phyloP scores from a whole-genome alignment of 140 eudicot genomes.

The Bidens hawaiensis region DNA sequence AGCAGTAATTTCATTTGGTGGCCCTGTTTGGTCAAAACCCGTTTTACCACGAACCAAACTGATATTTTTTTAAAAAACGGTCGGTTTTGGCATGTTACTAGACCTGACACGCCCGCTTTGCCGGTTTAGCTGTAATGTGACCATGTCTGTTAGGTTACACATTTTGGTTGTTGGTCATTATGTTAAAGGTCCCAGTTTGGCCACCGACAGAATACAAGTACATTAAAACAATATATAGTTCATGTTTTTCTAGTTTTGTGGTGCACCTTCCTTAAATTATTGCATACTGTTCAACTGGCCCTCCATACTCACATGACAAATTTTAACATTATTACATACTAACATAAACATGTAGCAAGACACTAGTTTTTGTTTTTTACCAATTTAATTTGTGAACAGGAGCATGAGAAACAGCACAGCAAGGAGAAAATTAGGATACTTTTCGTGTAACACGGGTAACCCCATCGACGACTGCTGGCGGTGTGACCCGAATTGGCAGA shows the following conservation, averaged over 20 bases:
- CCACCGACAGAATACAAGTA: conserved; percentile 19
- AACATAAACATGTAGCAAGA: background rate
- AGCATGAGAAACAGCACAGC: conserved; percentile 55
- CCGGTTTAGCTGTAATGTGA: conserved; percentile 14
- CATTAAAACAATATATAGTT: background rate
- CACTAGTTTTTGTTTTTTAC: background rate
- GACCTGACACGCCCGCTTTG: background rate
- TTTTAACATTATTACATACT: conserved; percentile 6
- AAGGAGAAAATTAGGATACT: conserved; percentile 72
- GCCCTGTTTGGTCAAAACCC: background rate
- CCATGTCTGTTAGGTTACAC: conserved; percentile 17
- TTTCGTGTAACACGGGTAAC: conserved; percentile 78
- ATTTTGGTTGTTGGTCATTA: conserved; percentile 18
- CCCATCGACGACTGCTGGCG: conserved; percentile 90
- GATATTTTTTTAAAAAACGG: background rate
- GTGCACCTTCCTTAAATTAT: conserved; percentile 9
- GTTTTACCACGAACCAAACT: background rate
- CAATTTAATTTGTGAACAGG: conserved; percentile 33
- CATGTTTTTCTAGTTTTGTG: conserved; percentile 16
- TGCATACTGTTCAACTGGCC: conserved; percentile 13
- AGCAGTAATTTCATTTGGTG: conserved; percentile 12
- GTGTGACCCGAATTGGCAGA: conserved; percentile 71
- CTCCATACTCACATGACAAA: conserved; percentile 2
- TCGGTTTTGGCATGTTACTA: too few species aligned
- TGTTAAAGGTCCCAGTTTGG: conserved; percentile 8